phyloP scores from a whole-genome alignment of 257 asterid species.

The Hygrophila difformis region DNA sequence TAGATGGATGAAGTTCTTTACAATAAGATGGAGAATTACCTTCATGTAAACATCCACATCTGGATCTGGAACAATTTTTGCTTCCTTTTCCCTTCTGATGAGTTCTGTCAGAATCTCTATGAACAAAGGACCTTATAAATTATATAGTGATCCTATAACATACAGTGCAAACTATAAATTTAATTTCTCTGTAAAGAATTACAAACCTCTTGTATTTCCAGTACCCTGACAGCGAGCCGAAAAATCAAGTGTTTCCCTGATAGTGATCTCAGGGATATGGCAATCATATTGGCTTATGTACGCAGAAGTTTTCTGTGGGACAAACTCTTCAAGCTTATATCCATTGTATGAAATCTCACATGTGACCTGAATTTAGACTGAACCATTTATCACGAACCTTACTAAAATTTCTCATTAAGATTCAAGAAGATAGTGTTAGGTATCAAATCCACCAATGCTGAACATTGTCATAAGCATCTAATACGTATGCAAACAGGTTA shows the following conservation, averaged over 20 bases:
- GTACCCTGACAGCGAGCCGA: constrained; percentile 57
- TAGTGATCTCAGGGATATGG: constrained; percentile 54
- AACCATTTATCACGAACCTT: neutral
- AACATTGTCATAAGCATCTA: neutral
- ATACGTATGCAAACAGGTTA: no score
- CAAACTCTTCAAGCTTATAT: constrained; percentile 37
- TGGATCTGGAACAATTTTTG: constrained; percentile 37
- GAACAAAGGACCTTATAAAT: neutral
- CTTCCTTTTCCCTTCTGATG: constrained; percentile 32
- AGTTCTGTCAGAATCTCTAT: constrained; percentile 35
- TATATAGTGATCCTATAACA: neutral
- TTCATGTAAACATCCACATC: constrained; percentile 48
- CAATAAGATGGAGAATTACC: constrained; percentile 16
- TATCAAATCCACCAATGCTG: neutral
- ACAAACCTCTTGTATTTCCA: constrained; percentile 42
- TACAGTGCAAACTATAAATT: neutral
- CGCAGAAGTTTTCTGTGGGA: constrained; percentile 49
- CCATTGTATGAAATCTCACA: constrained; percentile 57
- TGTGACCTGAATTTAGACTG: neutral
- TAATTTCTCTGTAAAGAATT: no score
- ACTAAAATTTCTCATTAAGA: neutral
- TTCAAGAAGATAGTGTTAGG: neutral
- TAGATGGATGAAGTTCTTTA: no score
- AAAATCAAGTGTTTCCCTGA: constrained; percentile 54
- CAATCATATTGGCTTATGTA: constrained; percentile 60